phyloP scores from a whole-genome alignment of 176 grass and related monocot species.

The Guadua angustifolia region DNA sequence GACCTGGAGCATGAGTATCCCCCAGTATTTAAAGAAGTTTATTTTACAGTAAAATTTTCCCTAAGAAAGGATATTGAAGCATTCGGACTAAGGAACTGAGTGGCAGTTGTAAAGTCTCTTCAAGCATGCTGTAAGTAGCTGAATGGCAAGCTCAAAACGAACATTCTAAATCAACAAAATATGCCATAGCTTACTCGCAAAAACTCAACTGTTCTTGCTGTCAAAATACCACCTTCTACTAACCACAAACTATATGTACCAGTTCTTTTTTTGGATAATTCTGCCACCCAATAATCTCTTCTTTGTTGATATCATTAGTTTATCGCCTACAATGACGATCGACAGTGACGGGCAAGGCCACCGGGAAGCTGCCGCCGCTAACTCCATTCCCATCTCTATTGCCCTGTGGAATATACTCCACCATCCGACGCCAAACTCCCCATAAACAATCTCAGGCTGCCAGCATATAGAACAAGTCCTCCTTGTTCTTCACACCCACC shows the following conservation, averaged over 20 bases:
- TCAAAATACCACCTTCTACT: neutral
- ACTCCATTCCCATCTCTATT: constrained; percentile 31
- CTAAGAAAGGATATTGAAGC: neutral
- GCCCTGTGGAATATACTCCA: constrained; percentile 34
- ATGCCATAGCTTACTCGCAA: neutral
- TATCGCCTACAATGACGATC: constrained; percentile 40
- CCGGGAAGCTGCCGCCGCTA: constrained; percentile 53
- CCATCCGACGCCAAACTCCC: constrained; percentile 10
- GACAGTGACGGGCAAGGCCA: constrained; percentile 35
- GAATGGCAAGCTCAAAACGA: no score
- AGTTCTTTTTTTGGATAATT: neutral
- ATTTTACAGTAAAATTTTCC: neutral
- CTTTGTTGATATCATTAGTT: constrained; percentile 50
- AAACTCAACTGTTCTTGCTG: constrained; percentile 8
- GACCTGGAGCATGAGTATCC: neutral
- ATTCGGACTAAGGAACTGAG: constrained; percentile 18
- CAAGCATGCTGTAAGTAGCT: constrained; percentile 13
- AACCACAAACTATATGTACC: neutral
- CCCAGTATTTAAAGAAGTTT: neutral
- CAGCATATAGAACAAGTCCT: constrained; percentile 62
- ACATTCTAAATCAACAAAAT: constrained; percentile 13
- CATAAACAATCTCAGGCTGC: constrained; percentile 35
- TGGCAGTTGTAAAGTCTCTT: constrained; percentile 6
- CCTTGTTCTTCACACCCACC: constrained; percentile 76
- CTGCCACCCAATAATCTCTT: constrained; percentile 34